Conservation (phyloP, 371 early-diverging fungal species). For the Mortierella sp. region DNA sequence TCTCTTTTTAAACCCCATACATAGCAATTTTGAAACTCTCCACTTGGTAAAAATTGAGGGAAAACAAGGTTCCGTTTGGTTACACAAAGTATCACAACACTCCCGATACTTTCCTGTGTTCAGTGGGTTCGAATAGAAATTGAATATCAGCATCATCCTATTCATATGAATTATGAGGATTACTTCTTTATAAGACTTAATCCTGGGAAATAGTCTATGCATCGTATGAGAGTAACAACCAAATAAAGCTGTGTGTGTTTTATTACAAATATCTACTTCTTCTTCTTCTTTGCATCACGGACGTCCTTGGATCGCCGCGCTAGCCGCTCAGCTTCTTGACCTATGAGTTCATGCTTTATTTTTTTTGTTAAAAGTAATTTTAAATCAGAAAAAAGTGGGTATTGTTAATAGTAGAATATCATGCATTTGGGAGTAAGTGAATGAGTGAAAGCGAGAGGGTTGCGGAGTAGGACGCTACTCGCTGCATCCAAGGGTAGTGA, state of each 20-base stretch:
- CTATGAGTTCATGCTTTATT: conserved; percentile 32
- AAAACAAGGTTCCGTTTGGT: conserved; percentile 34
- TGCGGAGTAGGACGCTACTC: too few relatives aligned
- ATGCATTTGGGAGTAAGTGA: background rate
- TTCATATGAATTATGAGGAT: background rate
- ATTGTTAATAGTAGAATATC: background rate
- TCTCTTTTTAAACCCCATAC: too few relatives aligned
- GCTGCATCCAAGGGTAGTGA: too few relatives aligned
- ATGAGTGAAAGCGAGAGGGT: too few relatives aligned
- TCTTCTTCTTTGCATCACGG: conserved; percentile 37
- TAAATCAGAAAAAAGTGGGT: background rate
- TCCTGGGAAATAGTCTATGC: too few relatives aligned
- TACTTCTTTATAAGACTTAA: too few relatives aligned
- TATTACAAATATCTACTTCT: conserved; percentile 8
- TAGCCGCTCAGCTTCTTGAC: conserved; percentile 32
- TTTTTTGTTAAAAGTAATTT: too few relatives aligned
- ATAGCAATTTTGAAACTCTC: too few relatives aligned
- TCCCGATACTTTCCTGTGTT: conserved; percentile 16
- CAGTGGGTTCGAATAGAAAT: too few relatives aligned
- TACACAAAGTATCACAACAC: conserved; percentile 15
- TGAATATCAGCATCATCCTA: too few relatives aligned
- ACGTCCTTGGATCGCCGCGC: conserved; percentile 24
- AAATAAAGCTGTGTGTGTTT: background rate
- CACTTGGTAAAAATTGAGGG: conserved; percentile 18
- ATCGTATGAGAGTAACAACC: background rate